These are phyloP conservation scores for Magnolia changhungtana DNA, from an alignment of 164 flowering plant species.

Conservation along the genomic window DNA sequence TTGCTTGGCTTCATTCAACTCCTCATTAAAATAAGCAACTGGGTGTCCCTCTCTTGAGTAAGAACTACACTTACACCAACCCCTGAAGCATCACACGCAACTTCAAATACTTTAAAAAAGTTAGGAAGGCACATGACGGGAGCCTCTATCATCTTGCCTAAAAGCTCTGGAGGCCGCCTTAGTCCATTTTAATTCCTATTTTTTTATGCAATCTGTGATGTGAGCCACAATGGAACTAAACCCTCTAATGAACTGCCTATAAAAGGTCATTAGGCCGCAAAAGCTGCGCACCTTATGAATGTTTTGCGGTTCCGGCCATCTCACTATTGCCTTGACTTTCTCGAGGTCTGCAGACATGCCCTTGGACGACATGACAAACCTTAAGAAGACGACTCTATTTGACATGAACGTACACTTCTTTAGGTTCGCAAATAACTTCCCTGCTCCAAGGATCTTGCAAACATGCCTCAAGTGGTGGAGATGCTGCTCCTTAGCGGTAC, in stretches of 20 bases:
- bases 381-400: neutral
- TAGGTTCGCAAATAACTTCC: neutral
- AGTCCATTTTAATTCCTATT: neutral
- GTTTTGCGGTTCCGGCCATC: neutral
- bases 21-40: no score
- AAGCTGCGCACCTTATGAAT: no score
- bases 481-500: neutral
- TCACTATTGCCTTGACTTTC: neutral
- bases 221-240: no score
- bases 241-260: no score
- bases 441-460: neutral
- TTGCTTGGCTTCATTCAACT: no score
- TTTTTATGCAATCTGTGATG: no score
- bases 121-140: no score
- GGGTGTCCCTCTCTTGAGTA: neutral
- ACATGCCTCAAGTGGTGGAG: neutral
- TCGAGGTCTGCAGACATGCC: no score
- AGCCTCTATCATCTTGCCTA: no score
- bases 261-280: no score
- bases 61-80: neutral
- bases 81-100: neutral
- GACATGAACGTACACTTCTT: neutral
- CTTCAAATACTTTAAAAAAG: no score
- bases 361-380: neutral
- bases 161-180: no score